Base-by-base conservation (phyloP, 768 basidiomycete species). In the Auriscalpium microsporum region DNA sequence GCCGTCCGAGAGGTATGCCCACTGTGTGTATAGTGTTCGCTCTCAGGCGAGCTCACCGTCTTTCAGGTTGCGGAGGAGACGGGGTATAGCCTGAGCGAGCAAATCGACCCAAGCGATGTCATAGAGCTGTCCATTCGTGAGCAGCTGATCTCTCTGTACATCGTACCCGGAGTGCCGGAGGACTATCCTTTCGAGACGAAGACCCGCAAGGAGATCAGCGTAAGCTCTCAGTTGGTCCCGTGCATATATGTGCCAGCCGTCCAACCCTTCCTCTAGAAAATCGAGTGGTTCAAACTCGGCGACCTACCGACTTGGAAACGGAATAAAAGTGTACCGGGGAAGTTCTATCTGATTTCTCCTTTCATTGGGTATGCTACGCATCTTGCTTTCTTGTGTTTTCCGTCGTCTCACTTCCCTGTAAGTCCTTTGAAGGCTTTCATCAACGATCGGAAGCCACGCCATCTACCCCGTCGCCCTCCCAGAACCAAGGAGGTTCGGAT, bases 201-300 rank as follows among this genome's bases (percentile, higher is more conserved):
- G 69, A 99, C 96, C 1, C 78, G 95, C 55, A 99, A 97, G 72
- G 96, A 99, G 76, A 99, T 99, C 63, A 95, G 94, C 66, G 94
- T 96, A 76, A 65, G 84, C 68, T 52, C 60, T 40, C 55, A 48
- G 48, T 51, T 45, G 50, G 34, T 37, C 19, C 48, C 38, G 47
- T 28, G 37, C 50, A 56, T 8, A 59, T 64, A 40, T 58, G 52
- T 56, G 35, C 21, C 53, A 66, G 60, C 63, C 49, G 58, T 59
- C 40, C 45, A 42, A 11, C 53, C 40, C 36, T 16, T 19, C 10
- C 8, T 45, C 38, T 66, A 97, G 94, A 91, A 90, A 76, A 98
- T 98, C 62, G 87, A 94, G 67, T 99, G 96, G 96, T 96, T 96
- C 71, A 82, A 76, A 57, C 73, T 98, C 50, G 76, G 78, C 17